Evolutionary conservation across 2,329 filamentous ascomycete genomes (phyloP), one percentile per base, ranked within the genome.

Genomic region (Phialocephala sp.): DNA sequence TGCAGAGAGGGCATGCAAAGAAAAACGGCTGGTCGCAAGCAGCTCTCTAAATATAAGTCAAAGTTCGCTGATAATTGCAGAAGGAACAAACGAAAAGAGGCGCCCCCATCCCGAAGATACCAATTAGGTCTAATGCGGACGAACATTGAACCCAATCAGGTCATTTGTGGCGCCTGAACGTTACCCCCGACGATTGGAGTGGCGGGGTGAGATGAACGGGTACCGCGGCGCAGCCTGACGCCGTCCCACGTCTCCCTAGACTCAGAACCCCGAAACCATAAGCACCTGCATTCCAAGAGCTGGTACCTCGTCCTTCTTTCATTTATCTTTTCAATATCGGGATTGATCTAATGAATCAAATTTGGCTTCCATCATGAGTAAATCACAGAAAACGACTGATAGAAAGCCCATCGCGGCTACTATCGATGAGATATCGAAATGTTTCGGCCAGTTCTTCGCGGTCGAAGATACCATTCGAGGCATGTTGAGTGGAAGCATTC

Each of bases 161-260:
- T 3, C 50, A 54, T 18, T 54, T 35, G 24, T 18, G 27, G 24
- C 27, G 22, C 22, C 50, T 54, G 2, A 32, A 11, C 50, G 50
- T 54, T 54, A 12, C 41, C 22, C 32, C 50, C 50, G 24, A 54
- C 22, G 50, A 54, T 54, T 54, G 50, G 50, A 12, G 50, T 54
- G 50, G 24, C 50, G 24, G 50, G 50, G 50, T 54, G 20, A 20
- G n/a, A 41, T 18, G 43, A 4, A 24, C 27, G 50, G 50, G 50
- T 15, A 54, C 50, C n/a, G 27, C 50, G 50, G 50, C 50, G 27
- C 50, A 54, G 50, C 50, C 24, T 54, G 20, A 52, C 47, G 22
- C 47, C 50, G 50, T 54, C 27, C 24, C 18, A 54, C 45, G n/a
- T 22, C 20, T 24, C 22, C 4, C n/a, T 22, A 50, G 45, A 45